phyloP scores from a whole-genome alignment of 345 rosid genomes.

The Gossypium ekmanianum region DNA sequence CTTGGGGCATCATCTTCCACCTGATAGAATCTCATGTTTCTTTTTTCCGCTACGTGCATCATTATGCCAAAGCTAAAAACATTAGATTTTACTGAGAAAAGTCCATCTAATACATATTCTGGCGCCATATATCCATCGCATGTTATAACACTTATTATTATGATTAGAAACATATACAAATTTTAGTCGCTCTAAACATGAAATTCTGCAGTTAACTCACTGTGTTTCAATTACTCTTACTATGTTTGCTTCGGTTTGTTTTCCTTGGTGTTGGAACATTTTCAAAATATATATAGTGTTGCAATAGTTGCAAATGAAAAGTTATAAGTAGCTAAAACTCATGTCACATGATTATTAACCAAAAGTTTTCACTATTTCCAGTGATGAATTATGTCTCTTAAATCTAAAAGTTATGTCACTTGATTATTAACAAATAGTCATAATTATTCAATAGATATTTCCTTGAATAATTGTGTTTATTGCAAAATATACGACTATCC shows the following conservation, averaged over 20 bases:
- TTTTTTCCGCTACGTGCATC: slow-evolving; percentile 47
- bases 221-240: neutral
- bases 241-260: slow-evolving; percentile 9
- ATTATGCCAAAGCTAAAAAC: slow-evolving; percentile 60
- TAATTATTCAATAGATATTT: no score
- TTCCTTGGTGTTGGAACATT: neutral
- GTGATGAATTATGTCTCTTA: no score
- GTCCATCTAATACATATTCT: slow-evolving; percentile 52
- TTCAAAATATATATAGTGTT: no score
- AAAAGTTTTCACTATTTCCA: no score
- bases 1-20: slow-evolving; percentile 26
- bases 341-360: no score
- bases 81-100: slow-evolving; percentile 54
- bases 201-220: neutral
- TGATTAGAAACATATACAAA: neutral
- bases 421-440: no score
- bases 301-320: no score
- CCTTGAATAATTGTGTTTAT: no score
- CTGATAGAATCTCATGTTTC: slow-evolving; percentile 30
- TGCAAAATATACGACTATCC: no score
- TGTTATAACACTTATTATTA: neutral
- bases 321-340: no score
- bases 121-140: slow-evolving; percentile 69
- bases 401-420: no score
- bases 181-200: neutral